phyloP scores from a whole-genome alignment of 306 rosid species.

The Ammopiptanthus mongolicus region DNA sequence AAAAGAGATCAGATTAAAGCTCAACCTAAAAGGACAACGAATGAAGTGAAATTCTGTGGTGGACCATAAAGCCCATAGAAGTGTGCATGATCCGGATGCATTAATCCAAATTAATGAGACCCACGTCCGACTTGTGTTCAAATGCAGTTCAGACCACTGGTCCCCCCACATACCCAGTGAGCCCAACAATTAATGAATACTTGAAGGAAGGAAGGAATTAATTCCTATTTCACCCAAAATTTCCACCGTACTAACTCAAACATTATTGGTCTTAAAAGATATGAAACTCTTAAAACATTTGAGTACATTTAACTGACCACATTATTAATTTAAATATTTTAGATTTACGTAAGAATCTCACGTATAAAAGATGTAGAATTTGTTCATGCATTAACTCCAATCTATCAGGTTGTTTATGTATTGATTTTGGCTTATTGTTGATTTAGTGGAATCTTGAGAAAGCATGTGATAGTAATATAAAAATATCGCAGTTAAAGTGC shows the following conservation, averaged over 20 bases:
- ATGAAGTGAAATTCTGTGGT: not conserved
- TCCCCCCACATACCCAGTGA: not conserved
- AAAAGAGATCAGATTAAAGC: not conserved
- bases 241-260: not conserved
- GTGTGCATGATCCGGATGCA: not conserved
- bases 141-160: not conserved
- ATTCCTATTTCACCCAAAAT: not conserved
- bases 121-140: not conserved
- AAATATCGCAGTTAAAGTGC: not conserved
- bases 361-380: not conserved
- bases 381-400: too few species aligned
- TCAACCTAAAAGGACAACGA: not conserved
- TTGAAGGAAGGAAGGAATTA: not conserved
- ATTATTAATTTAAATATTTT: too few species aligned
- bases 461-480: not conserved
- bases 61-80: not conserved
- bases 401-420: slow-evolving; percentile 66
- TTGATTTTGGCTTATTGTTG: not conserved
- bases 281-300: not conserved
- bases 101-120: not conserved
- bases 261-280: not conserved
- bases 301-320: too few species aligned
- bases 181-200: not conserved
- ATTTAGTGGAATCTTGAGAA: slow-evolving; percentile 1
- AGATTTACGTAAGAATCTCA: too few species aligned